phyloP scores from a whole-genome alignment of 768 basidiomycete genomes.

The Leccinum disarticulatum region DNA sequence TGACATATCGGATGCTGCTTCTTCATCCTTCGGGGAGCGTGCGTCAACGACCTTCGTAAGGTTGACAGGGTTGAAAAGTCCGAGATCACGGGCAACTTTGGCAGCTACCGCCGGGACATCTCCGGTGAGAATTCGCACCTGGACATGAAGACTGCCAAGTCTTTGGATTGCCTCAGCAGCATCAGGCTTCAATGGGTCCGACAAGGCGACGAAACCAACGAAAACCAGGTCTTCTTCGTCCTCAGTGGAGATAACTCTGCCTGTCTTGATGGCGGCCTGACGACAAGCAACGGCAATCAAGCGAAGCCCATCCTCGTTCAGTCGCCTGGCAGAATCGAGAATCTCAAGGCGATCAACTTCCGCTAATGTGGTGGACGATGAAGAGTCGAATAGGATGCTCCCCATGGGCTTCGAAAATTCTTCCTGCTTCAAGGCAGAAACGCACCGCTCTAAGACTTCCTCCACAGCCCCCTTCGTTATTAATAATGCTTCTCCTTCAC shows the following conservation, averaged over 20 bases:
- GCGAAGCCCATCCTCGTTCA: constrained; percentile 34
- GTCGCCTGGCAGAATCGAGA: constrained; percentile 26
- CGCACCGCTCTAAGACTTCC: constrained; percentile 33
- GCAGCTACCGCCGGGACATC: constrained; percentile 36
- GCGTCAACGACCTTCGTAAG: constrained; percentile 2
- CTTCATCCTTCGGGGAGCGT: constrained; percentile 26
- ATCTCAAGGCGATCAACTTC: constrained; percentile 21
- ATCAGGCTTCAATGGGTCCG: constrained; percentile 34
- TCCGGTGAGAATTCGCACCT: constrained; percentile 38
- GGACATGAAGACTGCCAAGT: constrained; percentile 29
- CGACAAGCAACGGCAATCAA: constrained; percentile 32
- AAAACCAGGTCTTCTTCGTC: constrained; percentile 33
- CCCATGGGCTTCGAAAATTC: constrained; percentile 14
- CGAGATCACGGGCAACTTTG: constrained; percentile 39
- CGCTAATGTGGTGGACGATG: constrained; percentile 19
- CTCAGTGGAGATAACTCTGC: constrained; percentile 15
- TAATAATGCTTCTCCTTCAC: constrained; percentile 22
- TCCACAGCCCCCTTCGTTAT: constrained; percentile 34
- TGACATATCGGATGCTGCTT: constrained; percentile 15
- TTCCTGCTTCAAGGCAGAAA: constrained; percentile 19
- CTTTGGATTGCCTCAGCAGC: constrained; percentile 32
- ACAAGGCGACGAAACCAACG: constrained; percentile 30
- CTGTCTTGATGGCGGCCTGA: constrained; percentile 16
- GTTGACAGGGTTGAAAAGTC: constrained; percentile 28
- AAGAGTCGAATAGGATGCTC: constrained; percentile 16